Percentiles rank a stretch among this genome's conserved stretches.
Conservation (phyloP, 805 yeast genomes). For the Nakazawaea anatomiae region DNA sequence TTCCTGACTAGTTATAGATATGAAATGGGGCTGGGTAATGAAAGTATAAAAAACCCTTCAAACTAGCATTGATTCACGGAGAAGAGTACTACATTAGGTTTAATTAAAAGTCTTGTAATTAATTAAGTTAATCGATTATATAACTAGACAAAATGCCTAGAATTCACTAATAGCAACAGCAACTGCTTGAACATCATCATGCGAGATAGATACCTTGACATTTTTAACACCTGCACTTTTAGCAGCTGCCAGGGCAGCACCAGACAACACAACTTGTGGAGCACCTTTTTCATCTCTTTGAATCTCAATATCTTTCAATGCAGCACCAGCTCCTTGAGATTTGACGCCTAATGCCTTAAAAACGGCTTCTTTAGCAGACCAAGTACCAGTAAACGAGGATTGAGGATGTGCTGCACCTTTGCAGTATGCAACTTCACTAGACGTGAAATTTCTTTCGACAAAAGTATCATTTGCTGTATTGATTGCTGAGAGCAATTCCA, state of each 20-base stretch:
- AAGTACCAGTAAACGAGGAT: constrained; percentile 93
- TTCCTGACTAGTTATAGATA: neutral
- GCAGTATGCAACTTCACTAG: constrained; percentile 75
- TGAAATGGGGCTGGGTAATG: neutral
- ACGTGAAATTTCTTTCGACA: constrained; percentile 87
- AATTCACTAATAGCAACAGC: constrained; percentile 85
- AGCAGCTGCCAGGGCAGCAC: constrained; percentile 76
- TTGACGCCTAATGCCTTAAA: constrained; percentile 90
- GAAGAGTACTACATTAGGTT: neutral
- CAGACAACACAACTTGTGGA: constrained; percentile 73
- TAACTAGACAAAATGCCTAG: constrained; percentile 14
- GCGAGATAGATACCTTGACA: constrained; percentile 88
- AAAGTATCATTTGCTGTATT: constrained; percentile 88
- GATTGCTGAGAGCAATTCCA: constrained; percentile 77
- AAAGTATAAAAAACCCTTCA: neutral
- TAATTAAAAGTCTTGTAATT: too few species aligned
- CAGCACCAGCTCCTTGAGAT: constrained; percentile 93
- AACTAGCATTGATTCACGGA: neutral
- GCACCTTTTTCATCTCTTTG: constrained; percentile 66
- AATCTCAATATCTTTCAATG: constrained; percentile 88
- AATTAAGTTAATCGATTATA: too few species aligned
- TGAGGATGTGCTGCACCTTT: constrained; percentile 64
- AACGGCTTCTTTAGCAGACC: constrained; percentile 99
- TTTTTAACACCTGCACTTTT: constrained; percentile 56
- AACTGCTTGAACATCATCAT: constrained; percentile 94